A percentile compares a stretch with the other conserved stretches of the same genome.
Conservation (phyloP, 352 stramenopile genomes). For the Pythium volutum region DNA sequence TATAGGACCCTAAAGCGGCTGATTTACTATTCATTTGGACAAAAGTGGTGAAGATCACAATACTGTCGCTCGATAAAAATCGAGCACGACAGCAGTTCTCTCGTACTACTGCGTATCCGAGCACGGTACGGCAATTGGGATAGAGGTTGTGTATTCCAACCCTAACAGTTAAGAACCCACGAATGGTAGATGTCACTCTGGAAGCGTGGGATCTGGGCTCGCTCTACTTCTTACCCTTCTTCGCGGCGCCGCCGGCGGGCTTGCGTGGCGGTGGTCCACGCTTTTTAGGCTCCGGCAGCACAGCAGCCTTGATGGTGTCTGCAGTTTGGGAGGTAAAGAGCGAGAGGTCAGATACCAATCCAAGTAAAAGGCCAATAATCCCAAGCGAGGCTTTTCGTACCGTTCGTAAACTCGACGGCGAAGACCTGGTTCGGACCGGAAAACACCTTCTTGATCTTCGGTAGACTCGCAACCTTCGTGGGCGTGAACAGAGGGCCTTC, state of each 20-base stretch:
- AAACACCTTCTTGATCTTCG: constrained; percentile 58
- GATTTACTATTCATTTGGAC: too few species aligned
- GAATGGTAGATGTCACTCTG: background rate
- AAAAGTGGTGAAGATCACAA: too few species aligned
- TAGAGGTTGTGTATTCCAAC: background rate
- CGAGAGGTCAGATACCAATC: background rate
- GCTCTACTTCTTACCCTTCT: constrained; percentile 26
- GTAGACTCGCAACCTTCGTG: constrained; percentile 51
- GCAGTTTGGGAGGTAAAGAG: background rate
- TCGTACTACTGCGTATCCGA: too few species aligned
- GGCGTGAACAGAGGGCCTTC: constrained; percentile 34
- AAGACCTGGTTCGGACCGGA: constrained; percentile 76
- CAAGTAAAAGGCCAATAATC: background rate
- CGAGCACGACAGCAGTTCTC: too few species aligned
- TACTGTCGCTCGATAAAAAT: too few species aligned
- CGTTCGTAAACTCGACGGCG: constrained; percentile 69
- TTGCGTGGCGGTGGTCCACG: constrained; percentile 22
- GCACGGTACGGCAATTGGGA: background rate
- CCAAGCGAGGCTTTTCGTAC: constrained; percentile 19
- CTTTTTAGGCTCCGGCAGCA: constrained; percentile 26
- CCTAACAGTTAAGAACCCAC: constrained; percentile 12
- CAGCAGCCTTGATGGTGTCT: constrained; percentile 53
- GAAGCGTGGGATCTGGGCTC: background rate
- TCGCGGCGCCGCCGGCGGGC: constrained; percentile 23
- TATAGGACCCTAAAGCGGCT: too few species aligned